Evolutionary conservation across 768 basidiomycete genomes (phyloP).

Genomic region (Tulasnella sp.): DNA sequence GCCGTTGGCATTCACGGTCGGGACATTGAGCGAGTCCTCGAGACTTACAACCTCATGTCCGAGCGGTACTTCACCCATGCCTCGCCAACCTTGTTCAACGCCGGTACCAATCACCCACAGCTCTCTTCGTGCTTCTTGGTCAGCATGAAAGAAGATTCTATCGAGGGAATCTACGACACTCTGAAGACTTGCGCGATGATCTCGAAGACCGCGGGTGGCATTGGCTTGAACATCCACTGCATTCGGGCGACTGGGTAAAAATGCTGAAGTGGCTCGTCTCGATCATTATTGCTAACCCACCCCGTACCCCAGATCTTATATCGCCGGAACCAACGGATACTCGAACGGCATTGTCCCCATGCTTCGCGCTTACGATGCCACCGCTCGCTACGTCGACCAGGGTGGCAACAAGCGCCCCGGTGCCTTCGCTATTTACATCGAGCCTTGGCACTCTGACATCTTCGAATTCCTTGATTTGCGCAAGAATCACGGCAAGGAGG

Average conservation of each 20-base stretch:
- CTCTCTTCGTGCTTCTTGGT: slow-evolving; percentile 95
- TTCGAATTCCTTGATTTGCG: slow-evolving; percentile 97
- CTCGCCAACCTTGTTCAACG: slow-evolving; percentile 96
- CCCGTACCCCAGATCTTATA: slow-evolving; percentile 71
- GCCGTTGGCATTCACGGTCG: slow-evolving; percentile 93
- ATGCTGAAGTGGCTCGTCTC: background rate
- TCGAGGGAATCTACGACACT: slow-evolving; percentile 98
- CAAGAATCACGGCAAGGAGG: slow-evolving; percentile 99
- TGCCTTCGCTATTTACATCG: slow-evolving; percentile 96
- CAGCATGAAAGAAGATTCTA: slow-evolving; percentile 97
- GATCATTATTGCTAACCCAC: slow-evolving; percentile 21
- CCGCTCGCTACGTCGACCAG: slow-evolving; percentile 97
- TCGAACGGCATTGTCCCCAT: slow-evolving; percentile 99
- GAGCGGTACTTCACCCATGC: slow-evolving; percentile 98
- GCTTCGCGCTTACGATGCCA: slow-evolving; percentile 96
- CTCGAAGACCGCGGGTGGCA: slow-evolving; percentile 98
- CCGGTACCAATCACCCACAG: slow-evolving; percentile 93
- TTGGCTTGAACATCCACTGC: slow-evolving; percentile 92
- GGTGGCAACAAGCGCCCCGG: slow-evolving; percentile 99
- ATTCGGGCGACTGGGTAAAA: slow-evolving; percentile 92
- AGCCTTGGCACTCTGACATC: slow-evolving; percentile 97
- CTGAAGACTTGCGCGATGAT: slow-evolving; percentile 98
- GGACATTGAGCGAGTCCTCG: slow-evolving; percentile 82
- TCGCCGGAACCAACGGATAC: slow-evolving; percentile 97
- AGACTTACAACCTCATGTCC: slow-evolving; percentile 96